phyloP scores from a whole-genome alignment of 1,139 yeast genomes.

The Yamadazyma membranifaciens region DNA sequence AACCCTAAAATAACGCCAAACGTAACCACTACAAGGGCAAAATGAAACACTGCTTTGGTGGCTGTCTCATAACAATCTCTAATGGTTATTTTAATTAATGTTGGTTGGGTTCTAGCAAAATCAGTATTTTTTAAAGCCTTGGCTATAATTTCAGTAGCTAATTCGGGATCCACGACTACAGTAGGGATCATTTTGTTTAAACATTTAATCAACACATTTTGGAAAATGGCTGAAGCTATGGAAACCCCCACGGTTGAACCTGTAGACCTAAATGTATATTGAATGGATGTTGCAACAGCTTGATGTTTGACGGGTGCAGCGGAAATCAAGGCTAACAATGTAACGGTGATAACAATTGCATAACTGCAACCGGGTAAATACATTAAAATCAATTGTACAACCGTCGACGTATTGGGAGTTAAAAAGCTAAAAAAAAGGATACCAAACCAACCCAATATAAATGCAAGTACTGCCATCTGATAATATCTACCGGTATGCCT shows the following conservation, averaged over 20 bases:
- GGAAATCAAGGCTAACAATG: slow-evolving; percentile 66
- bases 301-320: slow-evolving; percentile 60
- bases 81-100: slow-evolving; percentile 46
- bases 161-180: slow-evolving; percentile 27
- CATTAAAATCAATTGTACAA: slow-evolving; percentile 32
- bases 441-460: slow-evolving; percentile 48
- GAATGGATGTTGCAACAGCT: slow-evolving; percentile 73
- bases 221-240: slow-evolving; percentile 64
- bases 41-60: slow-evolving; percentile 51
- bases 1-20: slow-evolving; percentile 37
- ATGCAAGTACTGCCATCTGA: slow-evolving; percentile 44
- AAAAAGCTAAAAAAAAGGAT: slow-evolving; percentile 34
- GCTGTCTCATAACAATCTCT: slow-evolving; percentile 49
- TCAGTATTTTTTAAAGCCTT: slow-evolving; percentile 58
- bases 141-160: slow-evolving; percentile 43
- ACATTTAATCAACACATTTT: slow-evolving; percentile 26
- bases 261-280: slow-evolving; percentile 71
- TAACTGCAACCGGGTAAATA: slow-evolving; percentile 57
- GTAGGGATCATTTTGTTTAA: slow-evolving; percentile 21
- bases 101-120: slow-evolving; percentile 47
- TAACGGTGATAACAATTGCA: slow-evolving; percentile 61
- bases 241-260: slow-evolving; percentile 76
- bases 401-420: slow-evolving; percentile 39
- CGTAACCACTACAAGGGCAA: slow-evolving; percentile 38
- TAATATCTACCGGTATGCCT: slow-evolving; percentile 67